phyloP scores from a whole-genome alignment of 345 rosid species.

The Aquilaria sinensis region DNA sequence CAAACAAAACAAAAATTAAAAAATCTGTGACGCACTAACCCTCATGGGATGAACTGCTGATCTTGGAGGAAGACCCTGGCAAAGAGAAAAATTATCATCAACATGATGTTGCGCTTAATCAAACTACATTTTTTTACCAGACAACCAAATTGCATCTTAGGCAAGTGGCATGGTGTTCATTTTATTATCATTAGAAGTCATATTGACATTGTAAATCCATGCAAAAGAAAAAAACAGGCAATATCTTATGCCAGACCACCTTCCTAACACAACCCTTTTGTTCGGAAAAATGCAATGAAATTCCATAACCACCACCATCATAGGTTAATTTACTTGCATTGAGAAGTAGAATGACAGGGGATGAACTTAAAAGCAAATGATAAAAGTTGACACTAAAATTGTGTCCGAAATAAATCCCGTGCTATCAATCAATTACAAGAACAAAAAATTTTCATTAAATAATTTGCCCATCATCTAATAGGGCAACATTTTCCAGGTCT shows the following conservation, averaged over 20 bases:
- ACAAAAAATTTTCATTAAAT: neutral
- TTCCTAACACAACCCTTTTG: too few species aligned
- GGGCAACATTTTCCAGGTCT: neutral
- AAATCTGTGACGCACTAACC: constrained; percentile 46
- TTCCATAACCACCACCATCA: constrained; percentile 11
- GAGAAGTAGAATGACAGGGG: too few species aligned
- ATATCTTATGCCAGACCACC: too few species aligned
- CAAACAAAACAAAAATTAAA: neutral
- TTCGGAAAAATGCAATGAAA: neutral
- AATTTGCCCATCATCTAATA: neutral
- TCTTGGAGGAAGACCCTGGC: constrained; percentile 98
- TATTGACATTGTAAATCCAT: too few species aligned
- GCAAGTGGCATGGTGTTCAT: too few species aligned
- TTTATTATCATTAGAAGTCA: too few species aligned
- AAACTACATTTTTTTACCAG: neutral
- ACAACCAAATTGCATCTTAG: too few species aligned
- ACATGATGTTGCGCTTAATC: neutral
- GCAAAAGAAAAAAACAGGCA: too few species aligned
- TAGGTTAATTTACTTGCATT: neutral
- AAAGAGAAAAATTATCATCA: constrained; percentile 3
- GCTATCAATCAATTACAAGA: constrained; percentile 5
- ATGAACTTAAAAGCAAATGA: too few species aligned
- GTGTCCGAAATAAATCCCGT: neutral
- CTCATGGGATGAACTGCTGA: constrained; percentile 99
- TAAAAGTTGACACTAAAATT: too few species aligned